Conservation (phyloP, 2,329 filamentous ascomycete genomes). For the Fusarium goolgardi region DNA sequence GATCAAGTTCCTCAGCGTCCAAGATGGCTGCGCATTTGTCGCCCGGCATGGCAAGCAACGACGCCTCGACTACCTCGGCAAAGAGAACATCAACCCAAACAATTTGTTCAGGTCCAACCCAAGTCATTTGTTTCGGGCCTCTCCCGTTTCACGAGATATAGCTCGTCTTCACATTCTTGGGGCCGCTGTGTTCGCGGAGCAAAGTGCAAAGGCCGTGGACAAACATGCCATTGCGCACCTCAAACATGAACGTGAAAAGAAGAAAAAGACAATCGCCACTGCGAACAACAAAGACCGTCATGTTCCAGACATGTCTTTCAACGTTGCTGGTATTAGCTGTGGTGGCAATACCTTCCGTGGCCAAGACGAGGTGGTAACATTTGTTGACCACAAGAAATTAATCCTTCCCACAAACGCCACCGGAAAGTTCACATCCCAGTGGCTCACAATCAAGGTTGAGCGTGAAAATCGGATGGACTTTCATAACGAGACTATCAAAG, state of each 20-base stretch:
- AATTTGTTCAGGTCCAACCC: background rate
- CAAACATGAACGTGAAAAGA: conserved; percentile 44
- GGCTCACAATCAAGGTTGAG: conserved; percentile 18
- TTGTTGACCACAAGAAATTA: conserved; percentile 56
- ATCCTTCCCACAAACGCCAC: background rate
- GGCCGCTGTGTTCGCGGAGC: conserved; percentile 45
- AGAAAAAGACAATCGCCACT: conserved; percentile 29
- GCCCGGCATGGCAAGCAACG: conserved; percentile 48
- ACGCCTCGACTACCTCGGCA: background rate
- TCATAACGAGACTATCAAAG: conserved; percentile 60
- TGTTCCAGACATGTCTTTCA: conserved; percentile 39
- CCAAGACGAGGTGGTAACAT: conserved; percentile 52
- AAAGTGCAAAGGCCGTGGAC: conserved; percentile 52
- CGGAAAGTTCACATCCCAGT: conserved; percentile 34
- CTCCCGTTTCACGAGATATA: conserved; percentile 23
- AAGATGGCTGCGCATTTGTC: conserved; percentile 59
- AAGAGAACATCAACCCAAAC: conserved; percentile 14
- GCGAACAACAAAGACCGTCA: conserved; percentile 25
- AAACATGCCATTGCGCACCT: conserved; percentile 46
- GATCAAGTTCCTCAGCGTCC: conserved; percentile 56
- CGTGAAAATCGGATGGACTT: conserved; percentile 57
- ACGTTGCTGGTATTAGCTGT: conserved; percentile 52
- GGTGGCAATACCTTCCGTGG: conserved; percentile 61
- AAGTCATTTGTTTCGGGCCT: background rate
- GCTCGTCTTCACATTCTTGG: conserved; percentile 50